Evolutionary conservation across 306 rosid genomes (phyloP).

Genomic region (Arachis stenosperma): DNA sequence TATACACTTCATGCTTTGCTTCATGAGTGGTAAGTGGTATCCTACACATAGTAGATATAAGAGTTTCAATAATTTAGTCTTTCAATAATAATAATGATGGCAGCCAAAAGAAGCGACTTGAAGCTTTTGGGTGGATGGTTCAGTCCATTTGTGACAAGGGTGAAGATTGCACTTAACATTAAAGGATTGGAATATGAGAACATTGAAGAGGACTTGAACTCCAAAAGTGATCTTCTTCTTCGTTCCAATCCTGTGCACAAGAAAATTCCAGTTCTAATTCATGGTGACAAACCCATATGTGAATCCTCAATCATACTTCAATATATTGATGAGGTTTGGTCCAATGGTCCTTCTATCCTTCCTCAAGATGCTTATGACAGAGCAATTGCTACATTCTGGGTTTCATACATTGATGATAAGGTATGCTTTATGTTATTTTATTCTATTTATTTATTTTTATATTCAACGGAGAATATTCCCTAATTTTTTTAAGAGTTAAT

Average conservation of each 20-base stretch:
- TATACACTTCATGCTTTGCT: too few relatives aligned
- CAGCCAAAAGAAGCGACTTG: conserved; percentile 31
- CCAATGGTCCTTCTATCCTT: conserved; percentile 51
- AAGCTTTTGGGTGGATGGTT: conserved; percentile 48
- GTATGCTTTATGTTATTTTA: conserved; percentile 29
- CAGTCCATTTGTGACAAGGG: conserved; percentile 53
- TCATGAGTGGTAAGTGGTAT: too few relatives aligned
- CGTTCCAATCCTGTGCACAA: conserved; percentile 61
- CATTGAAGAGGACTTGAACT: conserved; percentile 40
- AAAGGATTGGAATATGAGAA: conserved; percentile 52
- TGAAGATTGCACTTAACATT: conserved; percentile 51
- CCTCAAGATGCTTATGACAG: conserved; percentile 59
- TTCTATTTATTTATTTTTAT: not conserved
- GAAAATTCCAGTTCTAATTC: conserved; percentile 67
- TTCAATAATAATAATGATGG: conserved; percentile 32
- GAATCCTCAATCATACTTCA: conserved; percentile 66
- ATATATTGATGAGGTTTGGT: conserved; percentile 62
- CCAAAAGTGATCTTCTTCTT: conserved; percentile 62
- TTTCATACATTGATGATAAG: conserved; percentile 55
- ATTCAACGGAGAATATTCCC: not conserved
- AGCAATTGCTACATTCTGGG: conserved; percentile 60
- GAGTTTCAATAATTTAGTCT: too few relatives aligned
- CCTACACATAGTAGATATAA: too few relatives aligned
- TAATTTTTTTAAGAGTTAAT: too few relatives aligned
- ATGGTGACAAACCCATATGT: conserved; percentile 46